phyloP scores from a whole-genome alignment of 305 asterid genomes.

The Fraxinus velutina region DNA sequence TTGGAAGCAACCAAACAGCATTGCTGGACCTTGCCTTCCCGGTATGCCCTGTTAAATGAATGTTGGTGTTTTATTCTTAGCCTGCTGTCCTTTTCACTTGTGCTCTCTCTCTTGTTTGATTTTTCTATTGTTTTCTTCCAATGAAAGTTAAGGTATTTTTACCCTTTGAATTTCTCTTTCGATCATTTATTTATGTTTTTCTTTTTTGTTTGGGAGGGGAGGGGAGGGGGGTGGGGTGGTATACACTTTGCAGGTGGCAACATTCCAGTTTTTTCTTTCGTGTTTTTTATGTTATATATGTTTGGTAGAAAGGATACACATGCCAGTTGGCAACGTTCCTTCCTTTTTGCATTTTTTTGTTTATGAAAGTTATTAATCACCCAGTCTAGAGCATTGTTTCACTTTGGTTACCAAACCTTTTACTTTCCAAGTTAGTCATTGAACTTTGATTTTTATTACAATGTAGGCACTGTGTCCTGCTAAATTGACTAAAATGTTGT shows the following conservation, averaged over 20 bases:
- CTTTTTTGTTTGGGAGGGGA: not conserved
- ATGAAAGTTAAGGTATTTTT: not conserved
- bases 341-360: not conserved
- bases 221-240: not conserved
- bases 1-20: conserved; percentile 76
- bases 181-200: not conserved
- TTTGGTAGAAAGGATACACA: not conserved
- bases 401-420: not conserved
- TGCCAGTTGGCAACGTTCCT: not conserved
- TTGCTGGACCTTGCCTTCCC: conserved; percentile 73
- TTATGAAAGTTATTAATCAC: not conserved
- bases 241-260: not conserved
- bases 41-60: conserved; percentile 37
- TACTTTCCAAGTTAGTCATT: not conserved
- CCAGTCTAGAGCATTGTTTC: not conserved
- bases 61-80: not conserved
- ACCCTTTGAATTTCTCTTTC: not conserved
- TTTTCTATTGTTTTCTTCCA: not conserved
- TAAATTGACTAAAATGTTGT: not conserved
- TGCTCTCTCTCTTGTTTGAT: not conserved
- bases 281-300: not conserved
- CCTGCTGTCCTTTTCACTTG: not conserved
- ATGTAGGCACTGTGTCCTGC: not conserved
- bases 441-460: not conserved
- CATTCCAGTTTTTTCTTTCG: not conserved